These are phyloP conservation scores for Knufia fluminis DNA, from an alignment of 2,329 filamentous ascomycete species.

Conservation along the genomic window DNA sequence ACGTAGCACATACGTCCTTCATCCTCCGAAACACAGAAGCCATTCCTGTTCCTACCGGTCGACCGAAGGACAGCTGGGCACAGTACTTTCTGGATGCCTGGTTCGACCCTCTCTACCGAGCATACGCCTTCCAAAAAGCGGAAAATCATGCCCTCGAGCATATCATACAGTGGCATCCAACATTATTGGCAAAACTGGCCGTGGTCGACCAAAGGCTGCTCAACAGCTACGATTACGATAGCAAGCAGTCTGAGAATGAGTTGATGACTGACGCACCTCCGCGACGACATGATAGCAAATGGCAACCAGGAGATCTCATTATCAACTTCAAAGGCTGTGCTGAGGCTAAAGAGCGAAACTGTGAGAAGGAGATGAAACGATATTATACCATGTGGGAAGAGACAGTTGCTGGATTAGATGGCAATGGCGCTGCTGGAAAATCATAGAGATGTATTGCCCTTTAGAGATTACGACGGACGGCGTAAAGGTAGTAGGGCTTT, in stretches of 20 bases:
- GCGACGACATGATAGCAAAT: slow-evolving; percentile 47
- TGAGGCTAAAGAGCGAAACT: slow-evolving; percentile 47
- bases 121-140: slow-evolving; percentile 93
- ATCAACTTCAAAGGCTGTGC: slow-evolving; percentile 70
- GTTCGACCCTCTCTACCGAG: slow-evolving; percentile 90
- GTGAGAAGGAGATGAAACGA: slow-evolving; percentile 60
- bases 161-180: slow-evolving; percentile 93
- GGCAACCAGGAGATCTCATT: slow-evolving; percentile 75
- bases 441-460: background rate
- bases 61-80: slow-evolving; percentile 69
- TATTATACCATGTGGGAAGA: slow-evolving; percentile 39
- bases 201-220: slow-evolving; percentile 78
- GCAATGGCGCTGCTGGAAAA: background rate
- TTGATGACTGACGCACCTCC: background rate
- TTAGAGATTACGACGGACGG: background rate
- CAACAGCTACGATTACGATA: slow-evolving; percentile 60
- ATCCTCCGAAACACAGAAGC: slow-evolving; percentile 48
- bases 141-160: slow-evolving; percentile 86
- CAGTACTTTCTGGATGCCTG: slow-evolving; percentile 89
- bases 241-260: background rate
- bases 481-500: background rate
- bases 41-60: slow-evolving; percentile 8
- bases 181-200: slow-evolving; percentile 79
- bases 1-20: slow-evolving; percentile 67
- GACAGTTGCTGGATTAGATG: slow-evolving; percentile 17